Evolutionary conservation across 2,329 filamentous ascomycete genomes (phyloP), one percentile per base, ranked within the genome.

Genomic region (Microdochium nivale): DNA sequence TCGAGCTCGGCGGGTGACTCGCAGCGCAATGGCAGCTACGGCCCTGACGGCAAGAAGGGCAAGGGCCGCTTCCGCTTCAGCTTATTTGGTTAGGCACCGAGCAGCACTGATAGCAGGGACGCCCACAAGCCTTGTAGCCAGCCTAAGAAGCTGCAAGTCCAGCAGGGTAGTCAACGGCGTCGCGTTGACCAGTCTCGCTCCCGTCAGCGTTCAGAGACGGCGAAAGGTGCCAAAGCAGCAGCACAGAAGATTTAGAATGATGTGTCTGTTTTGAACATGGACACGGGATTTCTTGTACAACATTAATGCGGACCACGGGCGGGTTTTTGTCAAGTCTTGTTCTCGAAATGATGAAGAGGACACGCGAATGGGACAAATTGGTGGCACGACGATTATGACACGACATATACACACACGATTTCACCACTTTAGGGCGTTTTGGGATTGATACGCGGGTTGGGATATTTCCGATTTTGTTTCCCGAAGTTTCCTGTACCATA

Each of bases 31-130:
- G 40, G 40, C 40, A 44, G 13, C 27, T 30, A 5, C 27, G 27
- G 27, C 27, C 27, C 27, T 5, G 27, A 30, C 19, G 21, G 21
- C 40, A 44, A 63, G 53, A 63, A 65, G 25, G 55, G 56, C 4
- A 60, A 58, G 19, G 60, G 60, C 35, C 61, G 61, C 2, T 67
- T 67, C 51, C 62, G 64, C 2, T 63, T 65, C 51, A 66, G 64
- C 48, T 48, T 63, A 10, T 63, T 63, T 19, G 54, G 54, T 19
- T 44, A 59, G 58, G 32, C 54, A 56, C 11, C 57, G 53, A 52
- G 56, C 27, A 53, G 40, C 46, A n/a, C n/a, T n/a, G 46, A 19
- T 10, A 47, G 46, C 24, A 23, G 40, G 14, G 16, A 19, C 35
- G 16, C 4, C 19, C 7, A 7, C 19, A 16, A 16, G 35, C 7